Percentiles rank a stretch among this genome's conserved stretches.
These are phyloP conservation scores for Plasmodium yoelii DNA, from an alignment of 169 alveolate genomes.

Conservation along the genomic window DNA sequence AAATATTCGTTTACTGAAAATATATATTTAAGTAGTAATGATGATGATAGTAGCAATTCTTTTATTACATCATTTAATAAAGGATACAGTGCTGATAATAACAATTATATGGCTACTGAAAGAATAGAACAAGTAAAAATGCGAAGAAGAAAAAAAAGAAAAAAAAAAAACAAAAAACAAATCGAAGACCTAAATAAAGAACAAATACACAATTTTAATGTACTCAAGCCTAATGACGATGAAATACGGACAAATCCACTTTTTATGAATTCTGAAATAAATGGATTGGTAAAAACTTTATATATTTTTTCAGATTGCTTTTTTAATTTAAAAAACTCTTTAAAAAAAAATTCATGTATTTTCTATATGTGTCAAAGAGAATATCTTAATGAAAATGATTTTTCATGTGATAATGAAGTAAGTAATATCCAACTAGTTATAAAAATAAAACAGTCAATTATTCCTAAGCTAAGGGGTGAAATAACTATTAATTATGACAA, in stretches of 20 bases:
- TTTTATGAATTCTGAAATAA: not conserved
- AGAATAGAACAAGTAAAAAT: not conserved
- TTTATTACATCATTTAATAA: too few species aligned
- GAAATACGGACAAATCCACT: not conserved
- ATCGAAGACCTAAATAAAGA: too few species aligned
- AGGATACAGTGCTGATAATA: too few species aligned
- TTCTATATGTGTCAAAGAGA: constrained; percentile 19
- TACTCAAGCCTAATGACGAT: not conserved
- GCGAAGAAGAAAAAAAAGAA: not conserved
- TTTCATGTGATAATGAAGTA: too few species aligned
- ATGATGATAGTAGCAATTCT: too few species aligned
- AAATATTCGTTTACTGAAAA: too few species aligned
- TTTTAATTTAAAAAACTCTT: constrained; percentile 11
- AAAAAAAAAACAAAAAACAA: constrained; percentile 8
- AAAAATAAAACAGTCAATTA: constrained; percentile 37
- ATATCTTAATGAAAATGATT: not conserved
- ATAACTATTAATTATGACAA: constrained; percentile 40
- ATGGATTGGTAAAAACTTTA: constrained; percentile 15
- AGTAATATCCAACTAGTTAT: constrained; percentile 12
- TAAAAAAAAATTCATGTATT: constrained; percentile 17
- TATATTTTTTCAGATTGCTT: constrained; percentile 17
- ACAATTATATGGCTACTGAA: too few species aligned
- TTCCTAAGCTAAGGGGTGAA: constrained; percentile 9
- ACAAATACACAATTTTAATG: too few species aligned
- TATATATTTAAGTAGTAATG: too few species aligned